phyloP scores from a whole-genome alignment of 1,284 basidiomycete species.

The Sphaerobolus stellatus region DNA sequence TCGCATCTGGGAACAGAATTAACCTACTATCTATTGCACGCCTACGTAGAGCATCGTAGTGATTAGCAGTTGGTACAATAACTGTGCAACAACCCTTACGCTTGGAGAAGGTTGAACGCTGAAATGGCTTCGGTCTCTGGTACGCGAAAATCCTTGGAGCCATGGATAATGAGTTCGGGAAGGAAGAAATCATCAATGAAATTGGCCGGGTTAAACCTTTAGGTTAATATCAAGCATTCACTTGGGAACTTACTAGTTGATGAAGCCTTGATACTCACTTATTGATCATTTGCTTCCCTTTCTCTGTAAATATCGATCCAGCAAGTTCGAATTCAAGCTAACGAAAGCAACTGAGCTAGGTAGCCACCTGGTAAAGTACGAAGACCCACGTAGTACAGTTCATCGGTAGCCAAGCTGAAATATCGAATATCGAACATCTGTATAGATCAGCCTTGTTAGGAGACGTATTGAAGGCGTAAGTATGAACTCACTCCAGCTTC shows the following conservation, averaged over 20 bases:
- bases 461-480: too few relatives aligned
- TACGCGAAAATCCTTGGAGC: constrained; percentile 83
- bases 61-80: constrained; percentile 21
- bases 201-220: constrained; percentile 73
- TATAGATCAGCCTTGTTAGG: too few relatives aligned
- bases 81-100: constrained; percentile 50
- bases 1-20: constrained; percentile 90
- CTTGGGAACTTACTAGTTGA: not conserved
- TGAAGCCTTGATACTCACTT: too few relatives aligned
- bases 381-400: constrained; percentile 61
- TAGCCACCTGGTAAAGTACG: too few relatives aligned
- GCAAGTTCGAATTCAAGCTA: too few relatives aligned
- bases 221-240: constrained; percentile 23
- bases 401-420: constrained; percentile 80
- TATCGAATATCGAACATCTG: constrained; percentile 74
- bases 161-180: constrained; percentile 82
- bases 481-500: constrained; percentile 84
- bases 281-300: too few relatives aligned
- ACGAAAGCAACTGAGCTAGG: too few relatives aligned
- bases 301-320: too few relatives aligned
- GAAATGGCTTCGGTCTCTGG: constrained; percentile 81
- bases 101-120: constrained; percentile 79
- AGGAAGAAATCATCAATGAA: constrained; percentile 83
- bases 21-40: constrained; percentile 76
- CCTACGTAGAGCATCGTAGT: constrained; percentile 37